These are phyloP conservation scores for Torrubiella hemipterigena DNA, from an alignment of 2,329 filamentous ascomycete genomes.

Conservation along the genomic window DNA sequence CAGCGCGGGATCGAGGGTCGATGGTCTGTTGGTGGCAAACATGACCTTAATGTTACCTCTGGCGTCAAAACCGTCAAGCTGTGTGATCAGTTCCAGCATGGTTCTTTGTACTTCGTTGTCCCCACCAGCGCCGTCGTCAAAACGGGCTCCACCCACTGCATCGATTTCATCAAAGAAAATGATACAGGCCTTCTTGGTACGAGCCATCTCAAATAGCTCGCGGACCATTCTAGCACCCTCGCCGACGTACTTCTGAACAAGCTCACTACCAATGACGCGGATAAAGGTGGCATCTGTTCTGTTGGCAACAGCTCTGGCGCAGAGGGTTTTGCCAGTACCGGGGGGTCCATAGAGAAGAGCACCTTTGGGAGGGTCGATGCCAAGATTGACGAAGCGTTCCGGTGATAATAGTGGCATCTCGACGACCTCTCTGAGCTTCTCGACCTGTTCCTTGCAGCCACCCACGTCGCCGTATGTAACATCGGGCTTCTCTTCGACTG, in stretches of 20 bases:
- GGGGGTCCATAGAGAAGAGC: slow-evolving; percentile 93
- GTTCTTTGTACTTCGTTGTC: slow-evolving; percentile 97
- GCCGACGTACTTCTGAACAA: slow-evolving; percentile 98
- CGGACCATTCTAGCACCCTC: slow-evolving; percentile 97
- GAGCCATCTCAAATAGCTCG: slow-evolving; percentile 97
- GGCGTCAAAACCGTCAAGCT: slow-evolving; percentile 91
- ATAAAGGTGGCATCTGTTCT: slow-evolving; percentile 98
- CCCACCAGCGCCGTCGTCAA: slow-evolving; percentile 90
- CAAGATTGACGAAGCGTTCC: slow-evolving; percentile 95
- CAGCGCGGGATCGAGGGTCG: slow-evolving; percentile 87
- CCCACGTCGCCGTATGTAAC: slow-evolving; percentile 98
- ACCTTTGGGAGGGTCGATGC: slow-evolving; percentile 96
- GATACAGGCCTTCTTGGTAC: slow-evolving; percentile 98
- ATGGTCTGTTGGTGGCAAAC: slow-evolving; percentile 96
- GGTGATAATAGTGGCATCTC: slow-evolving; percentile 96
- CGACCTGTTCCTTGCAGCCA: slow-evolving; percentile 98
- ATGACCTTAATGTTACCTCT: slow-evolving; percentile 99
- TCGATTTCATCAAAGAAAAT: slow-evolving; percentile 97
- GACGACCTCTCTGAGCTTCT: slow-evolving; percentile 96
- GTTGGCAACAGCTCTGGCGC: slow-evolving; percentile 93
- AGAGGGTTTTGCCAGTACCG: slow-evolving; percentile 98
- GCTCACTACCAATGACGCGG: slow-evolving; percentile 90
- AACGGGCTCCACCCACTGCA: slow-evolving; percentile 87
- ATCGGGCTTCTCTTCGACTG: slow-evolving; percentile 98
- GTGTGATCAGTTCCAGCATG: slow-evolving; percentile 95